These are phyloP conservation scores for Isabelozyma gotoi DNA, from an alignment of 805 yeast species.

Conservation along the genomic window DNA sequence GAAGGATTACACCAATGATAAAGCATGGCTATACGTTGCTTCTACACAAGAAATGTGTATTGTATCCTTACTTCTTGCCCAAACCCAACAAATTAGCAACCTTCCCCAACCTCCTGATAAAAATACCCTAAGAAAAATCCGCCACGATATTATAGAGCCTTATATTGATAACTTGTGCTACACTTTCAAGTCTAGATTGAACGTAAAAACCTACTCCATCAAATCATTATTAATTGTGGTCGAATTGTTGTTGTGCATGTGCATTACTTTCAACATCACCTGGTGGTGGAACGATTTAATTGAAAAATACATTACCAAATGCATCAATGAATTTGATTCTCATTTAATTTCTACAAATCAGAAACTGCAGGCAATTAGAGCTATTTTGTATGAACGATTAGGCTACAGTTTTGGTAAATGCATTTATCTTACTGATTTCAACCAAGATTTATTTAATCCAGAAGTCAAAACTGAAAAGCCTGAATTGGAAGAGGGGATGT, in stretches of 20 bases:
- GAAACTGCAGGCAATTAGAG: constrained; percentile 46
- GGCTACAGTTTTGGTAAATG: constrained; percentile 51
- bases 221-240: constrained; percentile 65
- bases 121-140: constrained; percentile 45
- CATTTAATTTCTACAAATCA: constrained; percentile 37
- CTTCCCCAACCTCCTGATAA: constrained; percentile 35
- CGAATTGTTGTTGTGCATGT: constrained; percentile 63
- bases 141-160: constrained; percentile 57
- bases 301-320: constrained; percentile 44
- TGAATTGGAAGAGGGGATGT: constrained; percentile 29
- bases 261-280: constrained; percentile 37
- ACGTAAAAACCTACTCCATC: constrained; percentile 66
- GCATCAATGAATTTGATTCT: constrained; percentile 45
- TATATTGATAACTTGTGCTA: constrained; percentile 71
- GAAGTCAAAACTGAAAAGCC: neutral
- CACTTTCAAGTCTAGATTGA: constrained; percentile 71
- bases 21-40: constrained; percentile 79
- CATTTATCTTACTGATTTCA: constrained; percentile 13
- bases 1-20: constrained; percentile 73
- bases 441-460: constrained; percentile 39
- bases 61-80: constrained; percentile 64
- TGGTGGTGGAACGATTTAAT: constrained; percentile 48
- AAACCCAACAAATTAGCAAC: constrained; percentile 35
- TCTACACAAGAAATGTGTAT: constrained; percentile 89
- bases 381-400: constrained; percentile 41